phyloP scores from a whole-genome alignment of 805 yeast species.

The Saturnispora serradocipensis region DNA sequence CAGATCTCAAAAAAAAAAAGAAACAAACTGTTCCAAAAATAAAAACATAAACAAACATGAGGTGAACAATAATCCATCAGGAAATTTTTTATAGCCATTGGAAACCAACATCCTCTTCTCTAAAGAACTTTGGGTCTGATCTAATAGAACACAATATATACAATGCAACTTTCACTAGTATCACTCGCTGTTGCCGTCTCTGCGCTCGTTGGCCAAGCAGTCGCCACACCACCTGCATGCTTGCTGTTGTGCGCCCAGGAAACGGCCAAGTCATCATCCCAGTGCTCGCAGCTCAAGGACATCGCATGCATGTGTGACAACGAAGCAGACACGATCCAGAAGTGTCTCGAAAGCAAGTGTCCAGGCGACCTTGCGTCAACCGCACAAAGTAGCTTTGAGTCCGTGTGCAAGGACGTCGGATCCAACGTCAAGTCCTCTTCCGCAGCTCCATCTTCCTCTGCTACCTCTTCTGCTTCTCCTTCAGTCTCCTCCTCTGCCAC shows the following conservation, averaged over 20 bases:
- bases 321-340: slow-evolving; percentile 42
- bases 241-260: slow-evolving; percentile 78
- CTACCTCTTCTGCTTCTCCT: slow-evolving; percentile 27
- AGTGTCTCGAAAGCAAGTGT: slow-evolving; percentile 62
- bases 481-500: slow-evolving; percentile 26
- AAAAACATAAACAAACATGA: not conserved
- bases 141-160: not conserved
- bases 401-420: slow-evolving; percentile 39
- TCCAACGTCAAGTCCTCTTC: slow-evolving; percentile 19
- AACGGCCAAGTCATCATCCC: slow-evolving; percentile 44
- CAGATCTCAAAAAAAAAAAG: not conserved
- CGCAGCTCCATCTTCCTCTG: slow-evolving; percentile 14
- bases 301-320: slow-evolving; percentile 59
- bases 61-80: not conserved
- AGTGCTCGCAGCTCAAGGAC: slow-evolving; percentile 53
- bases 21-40: not conserved
- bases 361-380: slow-evolving; percentile 49
- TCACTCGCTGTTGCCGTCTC: slow-evolving; percentile 29
- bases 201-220: slow-evolving; percentile 31
- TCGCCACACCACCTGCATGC: slow-evolving; percentile 83
- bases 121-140: not conserved
- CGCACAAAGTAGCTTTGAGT: slow-evolving; percentile 53
- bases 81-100: not conserved
- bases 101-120: not conserved
- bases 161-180: slow-evolving; percentile 11